A percentile compares a stretch with the other conserved stretches of the same genome.
Conservation (phyloP, 192 early-diverging fungal genomes). For the Funneliformis geosporum region DNA sequence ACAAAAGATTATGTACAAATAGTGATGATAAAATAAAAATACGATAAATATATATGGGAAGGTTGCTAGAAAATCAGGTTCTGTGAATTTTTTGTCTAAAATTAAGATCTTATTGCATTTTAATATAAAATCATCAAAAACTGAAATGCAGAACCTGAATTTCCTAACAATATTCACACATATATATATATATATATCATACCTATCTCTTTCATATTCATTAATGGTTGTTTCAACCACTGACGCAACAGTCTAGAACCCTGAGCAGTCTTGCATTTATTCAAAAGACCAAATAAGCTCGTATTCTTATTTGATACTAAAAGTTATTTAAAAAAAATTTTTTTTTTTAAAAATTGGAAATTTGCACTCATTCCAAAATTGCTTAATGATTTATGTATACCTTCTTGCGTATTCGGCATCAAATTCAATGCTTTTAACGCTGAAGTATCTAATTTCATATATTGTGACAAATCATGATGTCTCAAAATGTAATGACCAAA, state of each 20-base stretch:
- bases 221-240: slow-evolving; percentile 91
- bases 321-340: background rate
- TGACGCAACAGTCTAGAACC: slow-evolving; percentile 74
- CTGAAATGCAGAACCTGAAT: no score
- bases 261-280: slow-evolving; percentile 85
- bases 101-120: no score
- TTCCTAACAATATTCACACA: no score
- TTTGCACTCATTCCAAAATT: slow-evolving; percentile 23
- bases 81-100: no score
- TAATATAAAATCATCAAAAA: no score
- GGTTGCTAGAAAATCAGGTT: no score
- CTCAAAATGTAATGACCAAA: slow-evolving; percentile 73
- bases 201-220: slow-evolving; percentile 63
- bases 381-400: slow-evolving; percentile 32
- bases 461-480: slow-evolving; percentile 81
- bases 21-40: background rate
- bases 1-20: background rate
- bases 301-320: slow-evolving; percentile 56
- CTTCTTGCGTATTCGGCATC: slow-evolving; percentile 74
- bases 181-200: no score
- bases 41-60: background rate
- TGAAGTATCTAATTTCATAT: slow-evolving; percentile 88
- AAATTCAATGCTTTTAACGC: slow-evolving; percentile 88
- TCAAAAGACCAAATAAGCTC: slow-evolving; percentile 76
- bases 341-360: background rate